Percentiles rank a stretch among this genome's conserved stretches.
Conservation (phyloP, 2,329 filamentous ascomycete species). For the Fusarium miscanthi region DNA sequence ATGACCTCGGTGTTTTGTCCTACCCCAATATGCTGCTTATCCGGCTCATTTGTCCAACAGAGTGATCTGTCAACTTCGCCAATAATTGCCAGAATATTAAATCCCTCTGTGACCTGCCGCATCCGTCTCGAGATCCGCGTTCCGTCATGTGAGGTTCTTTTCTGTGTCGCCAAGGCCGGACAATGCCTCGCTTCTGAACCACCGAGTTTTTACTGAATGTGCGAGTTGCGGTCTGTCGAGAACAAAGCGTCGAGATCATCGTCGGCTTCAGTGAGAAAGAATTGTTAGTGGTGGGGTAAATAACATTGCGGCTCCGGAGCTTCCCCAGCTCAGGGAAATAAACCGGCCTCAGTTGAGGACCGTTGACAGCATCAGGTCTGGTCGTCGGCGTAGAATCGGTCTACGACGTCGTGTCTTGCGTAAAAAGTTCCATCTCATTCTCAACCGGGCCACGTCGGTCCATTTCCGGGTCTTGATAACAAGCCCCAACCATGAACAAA, state of each 20-base stretch:
- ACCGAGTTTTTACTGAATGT: fast-evolving
- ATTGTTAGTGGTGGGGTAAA: constrained; percentile 13
- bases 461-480: constrained; percentile 16
- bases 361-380: background rate
- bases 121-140: constrained; percentile 20
- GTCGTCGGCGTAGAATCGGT: constrained; percentile 11
- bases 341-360: constrained; percentile 5
- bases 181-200: background rate
- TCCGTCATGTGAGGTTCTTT: constrained; percentile 15
- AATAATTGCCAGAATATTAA: constrained; percentile 18
- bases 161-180: constrained; percentile 10
- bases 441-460: constrained; percentile 10
- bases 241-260: background rate
- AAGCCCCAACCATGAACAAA: background rate
- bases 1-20: constrained; percentile 4
- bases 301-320: constrained; percentile 28
- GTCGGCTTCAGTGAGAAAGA: background rate
- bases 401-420: constrained; percentile 3
- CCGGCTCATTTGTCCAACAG: background rate
- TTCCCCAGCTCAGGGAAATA: constrained; percentile 36
- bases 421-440: background rate
- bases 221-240: constrained; percentile 2
- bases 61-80: constrained; percentile 26
- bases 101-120: constrained; percentile 18
- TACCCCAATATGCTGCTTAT: constrained; percentile 14